A percentile compares a stretch with the other conserved stretches of the same genome.
phyloP scores from a whole-genome alignment of 352 stramenopile species.

The Globisporangium solare region DNA sequence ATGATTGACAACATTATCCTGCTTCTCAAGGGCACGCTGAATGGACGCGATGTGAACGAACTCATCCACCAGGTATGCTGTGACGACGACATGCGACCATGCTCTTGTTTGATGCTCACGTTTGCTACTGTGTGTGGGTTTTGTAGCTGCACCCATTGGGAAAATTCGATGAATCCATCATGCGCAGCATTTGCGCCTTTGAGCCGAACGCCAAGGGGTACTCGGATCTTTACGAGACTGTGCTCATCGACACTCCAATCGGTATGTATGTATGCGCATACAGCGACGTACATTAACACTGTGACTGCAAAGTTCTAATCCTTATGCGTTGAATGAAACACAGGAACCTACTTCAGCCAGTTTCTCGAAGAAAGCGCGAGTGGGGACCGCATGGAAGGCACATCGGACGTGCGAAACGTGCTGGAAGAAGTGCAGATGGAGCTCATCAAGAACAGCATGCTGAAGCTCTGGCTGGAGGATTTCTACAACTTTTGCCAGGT shows the following conservation, averaged over 20 bases:
- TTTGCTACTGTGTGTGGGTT: conserved; percentile 1
- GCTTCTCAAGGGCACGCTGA: conserved; percentile 97
- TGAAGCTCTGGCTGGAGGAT: conserved; percentile 97
- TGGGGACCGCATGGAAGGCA: conserved; percentile 79
- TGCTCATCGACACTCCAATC: conserved; percentile 99
- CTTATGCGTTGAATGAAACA: conserved; percentile 7
- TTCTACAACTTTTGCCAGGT: conserved; percentile 94
- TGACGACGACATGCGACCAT: too few species aligned
- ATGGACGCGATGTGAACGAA: conserved; percentile 95
- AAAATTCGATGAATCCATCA: conserved; percentile 99
- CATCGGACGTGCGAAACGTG: conserved; percentile 92
- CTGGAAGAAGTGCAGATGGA: conserved; percentile 99
- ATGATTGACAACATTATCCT: conserved; percentile 99
- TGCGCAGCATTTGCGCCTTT: conserved; percentile 98
- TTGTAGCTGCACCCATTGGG: conserved; percentile 96
- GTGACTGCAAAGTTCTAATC: background rate
- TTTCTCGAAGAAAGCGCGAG: conserved; percentile 94
- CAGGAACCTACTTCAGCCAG: conserved; percentile 96
- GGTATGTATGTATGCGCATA: conserved; percentile 33
- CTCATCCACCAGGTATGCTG: conserved; percentile 86
- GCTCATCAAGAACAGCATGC: conserved; percentile 98
- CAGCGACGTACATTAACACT: background rate
- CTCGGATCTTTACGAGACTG: conserved; percentile 98
- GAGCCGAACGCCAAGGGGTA: conserved; percentile 97
- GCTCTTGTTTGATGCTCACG: conserved; percentile 1